Percentiles rank a stretch among this genome's conserved stretches.
These are phyloP conservation scores for Carnegiea gigantea DNA, from an alignment of 179 eudicot species.

Conservation along the genomic window DNA sequence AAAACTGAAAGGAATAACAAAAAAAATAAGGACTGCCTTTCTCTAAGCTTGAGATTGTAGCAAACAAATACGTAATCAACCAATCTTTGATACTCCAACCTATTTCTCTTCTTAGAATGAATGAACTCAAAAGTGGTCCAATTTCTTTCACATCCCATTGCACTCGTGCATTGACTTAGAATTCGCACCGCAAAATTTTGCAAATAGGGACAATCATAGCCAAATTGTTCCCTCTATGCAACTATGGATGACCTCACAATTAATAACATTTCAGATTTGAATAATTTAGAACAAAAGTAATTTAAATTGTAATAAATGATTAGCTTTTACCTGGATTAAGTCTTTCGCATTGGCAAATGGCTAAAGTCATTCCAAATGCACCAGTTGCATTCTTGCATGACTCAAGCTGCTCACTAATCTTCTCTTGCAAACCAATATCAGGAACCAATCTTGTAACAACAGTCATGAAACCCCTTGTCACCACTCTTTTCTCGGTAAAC, in stretches of 20 bases:
- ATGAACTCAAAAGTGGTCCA: neutral
- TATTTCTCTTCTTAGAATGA: neutral
- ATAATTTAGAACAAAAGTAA: neutral
- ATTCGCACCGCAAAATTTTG: neutral
- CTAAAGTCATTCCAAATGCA: neutral
- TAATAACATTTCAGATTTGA: neutral
- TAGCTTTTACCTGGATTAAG: neutral
- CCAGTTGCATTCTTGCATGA: neutral
- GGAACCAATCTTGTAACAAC: neutral
- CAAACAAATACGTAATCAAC: neutral
- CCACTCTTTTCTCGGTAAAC: neutral
- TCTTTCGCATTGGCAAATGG: neutral
- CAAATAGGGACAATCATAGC: neutral
- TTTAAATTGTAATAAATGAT: neutral
- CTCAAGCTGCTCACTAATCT: neutral
- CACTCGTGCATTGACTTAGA: neutral
- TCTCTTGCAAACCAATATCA: neutral
- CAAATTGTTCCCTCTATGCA: neutral
- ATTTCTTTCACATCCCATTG: neutral
- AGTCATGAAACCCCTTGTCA: neutral
- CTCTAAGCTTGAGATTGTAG: neutral
- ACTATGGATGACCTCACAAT: neutral
- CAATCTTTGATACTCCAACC: neutral
- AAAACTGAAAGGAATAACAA: neutral
- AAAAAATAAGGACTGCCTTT: neutral